Evolutionary conservation across 306 rosid species (phyloP), one percentile per base, ranked within the genome.

Genomic region (Vicia faba): DNA sequence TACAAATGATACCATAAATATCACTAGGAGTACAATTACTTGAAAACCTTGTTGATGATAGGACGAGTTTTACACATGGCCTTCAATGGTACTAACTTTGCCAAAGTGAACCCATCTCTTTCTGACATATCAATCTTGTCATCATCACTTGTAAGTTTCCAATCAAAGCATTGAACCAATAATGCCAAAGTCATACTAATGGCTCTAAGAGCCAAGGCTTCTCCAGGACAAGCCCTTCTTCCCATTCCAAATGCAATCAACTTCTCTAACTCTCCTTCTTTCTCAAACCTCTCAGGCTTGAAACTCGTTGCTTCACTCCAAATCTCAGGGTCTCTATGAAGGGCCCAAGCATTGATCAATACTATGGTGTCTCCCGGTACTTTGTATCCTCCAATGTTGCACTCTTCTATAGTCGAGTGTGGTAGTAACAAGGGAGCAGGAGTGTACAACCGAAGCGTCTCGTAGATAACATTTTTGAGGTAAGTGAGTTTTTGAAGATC

Each of bases 271-370:
- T 75, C 79, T 5, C 79, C 75, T 19, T 75, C 63, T 15, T 51
- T 75, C 4, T 75, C 79, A 33, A 68, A 75, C 16, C 79, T 68
- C 2, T 75, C 75, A 0, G 79, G 79, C 79, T 70, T 79, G n/a
- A 85, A 88, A 11, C 66, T 63, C 0, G 51, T 61, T 0, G 79
- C 63, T 0, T 83, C 87, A 9, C 59, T 71, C 95, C 91, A 85
- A 2, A 62, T 1, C 3, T 59, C 8, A 2, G 87, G 87, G 40
- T 88, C 88, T 48, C 88, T 73, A 6, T 85, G 85, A 40, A 83
- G 79, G 45, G 85, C 75, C 90, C 89, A 87, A 2, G 78, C 85
- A 28, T 87, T 83, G 5, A 84, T 38, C 11, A 87, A 20, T 11
- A 85, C 66, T 9, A 83, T 85, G 0, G 91, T 81, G 58, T 55